Conservation (phyloP, 1,284 basidiomycete genomes). For the Calocybe gambosa region DNA sequence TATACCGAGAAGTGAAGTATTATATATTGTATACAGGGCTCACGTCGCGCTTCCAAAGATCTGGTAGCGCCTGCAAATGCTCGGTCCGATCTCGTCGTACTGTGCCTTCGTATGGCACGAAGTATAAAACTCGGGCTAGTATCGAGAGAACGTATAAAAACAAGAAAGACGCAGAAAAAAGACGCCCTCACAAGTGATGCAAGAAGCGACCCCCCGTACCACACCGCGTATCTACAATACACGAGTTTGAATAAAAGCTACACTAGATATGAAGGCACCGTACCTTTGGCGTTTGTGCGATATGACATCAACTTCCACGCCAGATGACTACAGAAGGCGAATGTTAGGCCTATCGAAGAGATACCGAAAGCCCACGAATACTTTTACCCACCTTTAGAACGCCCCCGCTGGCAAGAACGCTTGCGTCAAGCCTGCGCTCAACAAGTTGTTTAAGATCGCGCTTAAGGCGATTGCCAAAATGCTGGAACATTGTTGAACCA, state of each 20-base stretch:
- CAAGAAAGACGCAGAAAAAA: conserved; percentile 3
- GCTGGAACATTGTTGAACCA: conserved; percentile 97
- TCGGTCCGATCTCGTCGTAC: conserved; percentile 96
- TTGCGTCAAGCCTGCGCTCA: conserved; percentile 82
- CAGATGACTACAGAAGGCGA: conserved; percentile 66
- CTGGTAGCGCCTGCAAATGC: conserved; percentile 91
- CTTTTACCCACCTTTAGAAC: conserved; percentile 53
- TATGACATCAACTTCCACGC: conserved; percentile 96
- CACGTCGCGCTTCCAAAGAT: conserved; percentile 89
- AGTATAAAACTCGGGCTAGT: conserved; percentile 95
- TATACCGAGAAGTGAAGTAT: too few species aligned
- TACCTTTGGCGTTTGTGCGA: conserved; percentile 95
- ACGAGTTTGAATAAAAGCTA: conserved; percentile 5
- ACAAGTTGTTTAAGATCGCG: conserved; percentile 94
- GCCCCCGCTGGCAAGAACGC: conserved; percentile 72
- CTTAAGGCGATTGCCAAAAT: conserved; percentile 94
- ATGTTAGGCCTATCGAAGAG: conserved; percentile 2
- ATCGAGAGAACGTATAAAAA: neutral
- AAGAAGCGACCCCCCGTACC: conserved; percentile 95
- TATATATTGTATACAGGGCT: conserved; percentile 1
- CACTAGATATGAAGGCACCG: conserved; percentile 12
- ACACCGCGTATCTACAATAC: conserved; percentile 78
- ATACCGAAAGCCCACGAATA: conserved; percentile 1
- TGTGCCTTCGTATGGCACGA: conserved; percentile 96
- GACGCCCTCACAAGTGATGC: conserved; percentile 74